Conservation (phyloP, 2,329 filamentous ascomycete genomes). For the Zymoseptoria pseudotritici region DNA sequence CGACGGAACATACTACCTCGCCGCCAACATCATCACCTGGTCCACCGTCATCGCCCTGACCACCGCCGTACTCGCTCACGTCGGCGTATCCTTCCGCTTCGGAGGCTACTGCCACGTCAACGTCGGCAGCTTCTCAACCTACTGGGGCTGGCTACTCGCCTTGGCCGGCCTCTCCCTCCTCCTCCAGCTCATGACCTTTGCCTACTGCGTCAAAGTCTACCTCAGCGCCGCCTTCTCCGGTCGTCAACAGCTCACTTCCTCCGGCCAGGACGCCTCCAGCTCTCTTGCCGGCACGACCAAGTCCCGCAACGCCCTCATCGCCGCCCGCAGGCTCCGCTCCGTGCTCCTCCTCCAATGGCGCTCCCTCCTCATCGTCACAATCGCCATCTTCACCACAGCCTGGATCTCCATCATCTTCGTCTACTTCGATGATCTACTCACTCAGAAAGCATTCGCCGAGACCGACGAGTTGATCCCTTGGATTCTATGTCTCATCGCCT, state of each 20-base stretch:
- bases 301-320: slow-evolving; percentile 46
- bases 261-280: slow-evolving; percentile 5
- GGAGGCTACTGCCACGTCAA: slow-evolving; percentile 89
- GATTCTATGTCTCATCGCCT: slow-evolving; percentile 21
- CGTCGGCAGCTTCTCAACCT: slow-evolving; percentile 32
- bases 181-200: slow-evolving; percentile 29
- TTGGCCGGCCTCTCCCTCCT: slow-evolving; percentile 29
- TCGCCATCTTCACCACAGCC: slow-evolving; percentile 52
- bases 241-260: slow-evolving; percentile 13
- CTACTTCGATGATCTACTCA: slow-evolving; percentile 16
- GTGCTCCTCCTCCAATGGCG: slow-evolving; percentile 80
- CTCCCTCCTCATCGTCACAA: slow-evolving; percentile 68
- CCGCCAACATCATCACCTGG: slow-evolving; percentile 27
- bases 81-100: slow-evolving; percentile 49
- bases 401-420: slow-evolving; percentile 22
- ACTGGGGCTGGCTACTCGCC: slow-evolving; percentile 34
- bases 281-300: slow-evolving; percentile 16
- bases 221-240: slow-evolving; percentile 13
- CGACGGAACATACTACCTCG: slow-evolving; percentile 25
- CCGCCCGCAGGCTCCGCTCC: slow-evolving; percentile 65
- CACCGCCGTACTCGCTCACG: slow-evolving; percentile 37
- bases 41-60: slow-evolving; percentile 27
- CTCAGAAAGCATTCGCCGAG: slow-evolving; percentile 14
- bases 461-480: slow-evolving; percentile 19
- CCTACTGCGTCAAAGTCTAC: slow-evolving; percentile 32